A percentile compares a stretch with the other conserved stretches of the same genome.
These are phyloP conservation scores for Fusarium tricinctum DNA, from an alignment of 2,329 filamentous ascomycete species.

Conservation along the genomic window DNA sequence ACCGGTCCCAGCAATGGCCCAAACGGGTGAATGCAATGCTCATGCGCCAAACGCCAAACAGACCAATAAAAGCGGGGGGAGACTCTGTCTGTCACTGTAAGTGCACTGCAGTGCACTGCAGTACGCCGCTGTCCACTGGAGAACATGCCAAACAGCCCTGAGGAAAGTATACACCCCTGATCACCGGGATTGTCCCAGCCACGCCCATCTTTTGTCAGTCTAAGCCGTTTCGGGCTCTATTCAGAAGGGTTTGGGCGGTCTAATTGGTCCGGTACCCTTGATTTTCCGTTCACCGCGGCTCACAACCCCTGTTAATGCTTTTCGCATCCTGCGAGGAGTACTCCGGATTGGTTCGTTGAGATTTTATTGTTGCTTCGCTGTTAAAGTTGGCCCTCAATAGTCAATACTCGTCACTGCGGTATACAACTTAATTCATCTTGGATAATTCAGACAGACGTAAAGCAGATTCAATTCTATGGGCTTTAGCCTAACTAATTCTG, in stretches of 20 bases:
- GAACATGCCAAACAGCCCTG: conserved; percentile 13
- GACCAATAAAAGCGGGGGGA: conserved; percentile 34
- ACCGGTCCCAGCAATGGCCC: conserved; percentile 37
- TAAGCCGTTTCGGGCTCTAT: conserved; percentile 50
- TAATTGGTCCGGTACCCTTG: conserved; percentile 50
- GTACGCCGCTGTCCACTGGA: conserved; percentile 18
- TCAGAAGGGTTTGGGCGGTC: conserved; percentile 18
- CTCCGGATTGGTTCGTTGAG: conserved; percentile 35
- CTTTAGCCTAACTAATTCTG: neutral
- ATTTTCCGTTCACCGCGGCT: conserved; percentile 51
- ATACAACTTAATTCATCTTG: neutral
- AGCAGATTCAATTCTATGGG: neutral
- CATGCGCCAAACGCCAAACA: conserved; percentile 46
- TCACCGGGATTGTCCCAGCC: conserved; percentile 37
- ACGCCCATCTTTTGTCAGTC: conserved; percentile 34
- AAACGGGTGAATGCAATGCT: conserved; percentile 41
- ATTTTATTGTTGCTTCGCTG: conserved; percentile 8
- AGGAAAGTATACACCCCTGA: conserved; percentile 29
- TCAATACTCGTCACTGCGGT: neutral
- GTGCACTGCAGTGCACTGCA: conserved; percentile 36
- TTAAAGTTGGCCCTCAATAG: neutral
- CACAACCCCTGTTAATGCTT: conserved; percentile 37
- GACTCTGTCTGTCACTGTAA: conserved; percentile 26
- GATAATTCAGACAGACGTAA: neutral
- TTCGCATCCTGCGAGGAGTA: conserved; percentile 39